phyloP scores from a whole-genome alignment of 371 early-diverging fungal genomes.

The Rhizomucor pusillus region DNA sequence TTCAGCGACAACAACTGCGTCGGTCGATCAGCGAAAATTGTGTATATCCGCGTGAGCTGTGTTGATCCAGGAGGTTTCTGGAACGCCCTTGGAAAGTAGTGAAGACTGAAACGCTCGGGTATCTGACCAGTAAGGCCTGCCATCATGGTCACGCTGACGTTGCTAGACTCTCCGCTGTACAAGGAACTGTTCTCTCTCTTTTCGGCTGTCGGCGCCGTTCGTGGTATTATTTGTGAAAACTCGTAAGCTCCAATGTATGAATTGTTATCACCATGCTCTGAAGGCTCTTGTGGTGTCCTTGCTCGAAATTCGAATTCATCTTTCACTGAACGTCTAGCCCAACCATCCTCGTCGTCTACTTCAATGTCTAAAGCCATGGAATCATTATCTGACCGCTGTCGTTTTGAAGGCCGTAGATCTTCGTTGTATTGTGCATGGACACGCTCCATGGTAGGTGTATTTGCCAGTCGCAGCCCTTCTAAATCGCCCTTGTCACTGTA shows the following conservation, averaged over 20 bases:
- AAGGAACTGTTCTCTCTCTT: neutral
- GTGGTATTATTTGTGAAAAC: too few relatives aligned
- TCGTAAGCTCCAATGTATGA: neutral
- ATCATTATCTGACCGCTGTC: neutral
- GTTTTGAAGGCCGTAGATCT: slow-evolving; percentile 5
- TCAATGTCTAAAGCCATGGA: too few relatives aligned
- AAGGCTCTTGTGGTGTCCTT: neutral
- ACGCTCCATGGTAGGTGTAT: slow-evolving; percentile 5
- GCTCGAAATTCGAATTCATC: neutral
- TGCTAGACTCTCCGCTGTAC: neutral
- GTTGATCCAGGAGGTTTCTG: slow-evolving; percentile 35
- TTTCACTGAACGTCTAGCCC: neutral
- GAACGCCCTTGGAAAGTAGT: slow-evolving; percentile 32
- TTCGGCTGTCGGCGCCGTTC: neutral
- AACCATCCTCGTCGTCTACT: neutral
- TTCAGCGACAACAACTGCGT: slow-evolving; percentile 18
- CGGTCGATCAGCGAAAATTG: slow-evolving; percentile 23
- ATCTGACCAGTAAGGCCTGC: slow-evolving; percentile 8
- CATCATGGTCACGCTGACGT: neutral
- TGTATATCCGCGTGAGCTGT: slow-evolving; percentile 28
- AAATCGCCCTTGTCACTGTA: neutral
- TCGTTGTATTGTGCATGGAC: neutral
- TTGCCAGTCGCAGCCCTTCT: neutral
- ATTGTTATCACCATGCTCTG: neutral
- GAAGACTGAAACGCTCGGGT: slow-evolving; percentile 28